Conservation (phyloP, 768 basidiomycete species). For the Imleria badia region DNA sequence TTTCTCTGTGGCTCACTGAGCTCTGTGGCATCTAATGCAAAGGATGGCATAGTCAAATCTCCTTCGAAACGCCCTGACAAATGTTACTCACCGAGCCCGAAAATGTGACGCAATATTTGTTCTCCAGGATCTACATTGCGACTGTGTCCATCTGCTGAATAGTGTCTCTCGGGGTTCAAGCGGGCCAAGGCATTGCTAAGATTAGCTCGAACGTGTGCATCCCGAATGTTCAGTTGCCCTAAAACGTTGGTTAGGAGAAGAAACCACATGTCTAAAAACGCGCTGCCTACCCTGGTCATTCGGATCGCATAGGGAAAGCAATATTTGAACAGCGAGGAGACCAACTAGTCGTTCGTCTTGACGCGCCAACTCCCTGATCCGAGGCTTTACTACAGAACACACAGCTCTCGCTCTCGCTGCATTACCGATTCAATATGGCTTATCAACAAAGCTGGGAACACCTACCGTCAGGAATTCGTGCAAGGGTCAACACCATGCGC, state of each 20-base stretch:
- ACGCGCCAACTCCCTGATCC: conserved; percentile 15
- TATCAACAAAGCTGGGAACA: neutral
- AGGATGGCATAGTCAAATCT: neutral
- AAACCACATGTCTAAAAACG: no score
- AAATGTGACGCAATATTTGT: neutral
- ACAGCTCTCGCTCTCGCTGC: neutral
- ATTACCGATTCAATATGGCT: neutral
- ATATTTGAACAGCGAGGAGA: conserved; percentile 21
- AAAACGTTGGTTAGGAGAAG: no score
- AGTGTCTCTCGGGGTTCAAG: no score
- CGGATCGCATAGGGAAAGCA: conserved; percentile 10
- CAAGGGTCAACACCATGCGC: no score
- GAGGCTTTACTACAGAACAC: conserved; percentile 9
- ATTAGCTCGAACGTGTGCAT: neutral
- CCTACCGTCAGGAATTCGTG: conserved; percentile 17
- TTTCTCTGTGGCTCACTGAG: neutral
- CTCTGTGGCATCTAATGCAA: neutral
- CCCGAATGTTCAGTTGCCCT: neutral
- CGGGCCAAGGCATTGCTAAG: neutral
- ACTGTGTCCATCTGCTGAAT: no score
- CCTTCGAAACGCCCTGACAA: neutral
- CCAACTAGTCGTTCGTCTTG: conserved; percentile 12
- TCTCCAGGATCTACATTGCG: neutral
- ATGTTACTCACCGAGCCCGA: neutral
- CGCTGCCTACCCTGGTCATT: no score